phyloP scores from a whole-genome alignment of 306 rosid genomes.

The Prunus persica region DNA sequence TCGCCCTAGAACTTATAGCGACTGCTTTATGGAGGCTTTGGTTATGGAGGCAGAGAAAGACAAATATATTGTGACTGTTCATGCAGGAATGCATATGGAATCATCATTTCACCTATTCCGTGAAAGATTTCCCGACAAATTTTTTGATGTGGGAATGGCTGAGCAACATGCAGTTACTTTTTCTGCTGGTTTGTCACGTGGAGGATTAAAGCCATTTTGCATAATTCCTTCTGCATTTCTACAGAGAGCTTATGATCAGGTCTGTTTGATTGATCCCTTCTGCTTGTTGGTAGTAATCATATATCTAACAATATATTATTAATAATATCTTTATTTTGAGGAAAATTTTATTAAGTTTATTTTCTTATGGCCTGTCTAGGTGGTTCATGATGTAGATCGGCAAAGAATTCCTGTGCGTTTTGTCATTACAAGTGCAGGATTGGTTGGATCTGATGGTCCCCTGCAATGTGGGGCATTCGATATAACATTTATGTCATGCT shows the following conservation, averaged over 20 bases:
- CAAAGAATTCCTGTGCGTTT: conserved; percentile 89
- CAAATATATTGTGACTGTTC: conserved; percentile 80
- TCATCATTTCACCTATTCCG: conserved; percentile 63
- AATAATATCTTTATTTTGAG: background rate
- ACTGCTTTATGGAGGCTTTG: conserved; percentile 80
- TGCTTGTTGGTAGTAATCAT: background rate
- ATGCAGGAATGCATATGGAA: conserved; percentile 77
- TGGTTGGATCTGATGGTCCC: conserved; percentile 94
- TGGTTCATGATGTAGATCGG: conserved; percentile 86
- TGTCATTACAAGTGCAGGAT: conserved; percentile 80
- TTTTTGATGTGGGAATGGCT: conserved; percentile 88
- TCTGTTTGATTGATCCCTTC: conserved; percentile 16
- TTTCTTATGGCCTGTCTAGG: conserved; percentile 37
- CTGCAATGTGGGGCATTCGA: conserved; percentile 86
- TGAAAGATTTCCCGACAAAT: conserved; percentile 68
- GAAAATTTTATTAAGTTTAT: background rate
- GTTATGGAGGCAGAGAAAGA: conserved; percentile 72
- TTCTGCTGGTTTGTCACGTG: conserved; percentile 89
- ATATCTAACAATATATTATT: background rate
- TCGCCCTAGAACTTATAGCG: conserved; percentile 55
- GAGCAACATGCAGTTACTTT: conserved; percentile 98
- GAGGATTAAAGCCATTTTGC: conserved; percentile 95
- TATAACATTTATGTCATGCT: conserved; percentile 85
- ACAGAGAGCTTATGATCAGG: conserved; percentile 96
- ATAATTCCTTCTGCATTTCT: conserved; percentile 79